These are phyloP conservation scores for Kodamaea sp. DNA, from an alignment of 1,139 yeast species.

Conservation along the genomic window DNA sequence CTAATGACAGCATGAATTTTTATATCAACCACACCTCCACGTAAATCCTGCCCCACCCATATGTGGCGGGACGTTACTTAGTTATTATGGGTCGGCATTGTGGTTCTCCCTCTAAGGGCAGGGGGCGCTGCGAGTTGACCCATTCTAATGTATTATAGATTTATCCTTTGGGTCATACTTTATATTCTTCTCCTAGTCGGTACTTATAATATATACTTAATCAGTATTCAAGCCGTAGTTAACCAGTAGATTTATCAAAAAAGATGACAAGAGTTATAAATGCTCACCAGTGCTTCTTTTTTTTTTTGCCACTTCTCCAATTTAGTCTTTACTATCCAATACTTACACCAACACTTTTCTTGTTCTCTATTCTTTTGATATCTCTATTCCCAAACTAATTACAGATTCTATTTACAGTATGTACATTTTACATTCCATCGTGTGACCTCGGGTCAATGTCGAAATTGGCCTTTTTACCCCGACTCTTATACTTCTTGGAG, in stretches of 20 bases:
- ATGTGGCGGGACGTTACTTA: slow-evolving; percentile 3
- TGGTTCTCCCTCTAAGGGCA: too few relatives aligned
- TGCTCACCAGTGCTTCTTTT: too few relatives aligned
- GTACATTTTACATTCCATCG: slow-evolving; percentile 20
- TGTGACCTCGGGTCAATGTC: slow-evolving; percentile 22
- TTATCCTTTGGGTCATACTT: slow-evolving; percentile 9
- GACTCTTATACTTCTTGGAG: slow-evolving; percentile 32
- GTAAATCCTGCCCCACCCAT: slow-evolving; percentile 1
- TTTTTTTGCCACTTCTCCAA: too few relatives aligned
- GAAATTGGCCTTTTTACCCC: slow-evolving; percentile 35
- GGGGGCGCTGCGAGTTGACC: too few relatives aligned
- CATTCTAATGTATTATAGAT: slow-evolving; percentile 13
- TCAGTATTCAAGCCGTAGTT: too few relatives aligned
- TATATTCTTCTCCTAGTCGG: not conserved
- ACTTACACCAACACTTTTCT: too few relatives aligned
- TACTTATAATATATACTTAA: not conserved
- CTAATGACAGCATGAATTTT: slow-evolving; percentile 9
- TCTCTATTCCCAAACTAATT: not conserved
- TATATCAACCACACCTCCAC: slow-evolving; percentile 3
- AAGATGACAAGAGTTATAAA: too few relatives aligned
- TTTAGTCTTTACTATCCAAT: too few relatives aligned
- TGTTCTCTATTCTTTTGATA: too few relatives aligned
- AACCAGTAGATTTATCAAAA: too few relatives aligned
- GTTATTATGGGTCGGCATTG: too few relatives aligned
- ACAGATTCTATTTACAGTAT: slow-evolving; percentile 4